phyloP scores from a whole-genome alignment of 352 stramenopile genomes.

The Phytophthora pseudosyringae region DNA sequence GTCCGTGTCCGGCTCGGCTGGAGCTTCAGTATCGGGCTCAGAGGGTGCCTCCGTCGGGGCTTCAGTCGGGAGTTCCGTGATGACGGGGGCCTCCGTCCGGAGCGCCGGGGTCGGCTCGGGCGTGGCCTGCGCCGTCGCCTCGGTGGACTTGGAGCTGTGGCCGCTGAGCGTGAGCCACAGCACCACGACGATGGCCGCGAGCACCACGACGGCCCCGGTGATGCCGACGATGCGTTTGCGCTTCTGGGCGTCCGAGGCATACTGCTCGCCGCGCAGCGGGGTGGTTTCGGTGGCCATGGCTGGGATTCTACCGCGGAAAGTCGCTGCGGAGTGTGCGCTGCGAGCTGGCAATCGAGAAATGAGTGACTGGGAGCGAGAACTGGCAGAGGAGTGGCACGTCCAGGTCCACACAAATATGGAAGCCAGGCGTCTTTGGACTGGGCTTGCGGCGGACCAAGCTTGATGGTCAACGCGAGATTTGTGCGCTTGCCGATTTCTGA shows the following conservation, averaged over 20 bases:
- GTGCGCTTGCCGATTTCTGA: background rate
- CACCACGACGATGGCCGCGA: slow-evolving; percentile 36
- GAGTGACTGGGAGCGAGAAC: slow-evolving; percentile 5
- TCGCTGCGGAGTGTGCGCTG: slow-evolving; percentile 6
- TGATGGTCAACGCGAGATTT: slow-evolving; percentile 15
- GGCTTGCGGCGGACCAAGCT: slow-evolving; percentile 14
- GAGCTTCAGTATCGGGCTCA: slow-evolving; percentile 3
- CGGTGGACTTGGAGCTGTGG: slow-evolving; percentile 34
- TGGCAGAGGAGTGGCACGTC: slow-evolving; percentile 7
- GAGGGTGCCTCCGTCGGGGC: slow-evolving; percentile 19
- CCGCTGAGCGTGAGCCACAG: slow-evolving; percentile 42
- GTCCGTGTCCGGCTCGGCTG: background rate
- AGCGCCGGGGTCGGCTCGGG: slow-evolving; percentile 31
- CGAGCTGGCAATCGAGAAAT: slow-evolving; percentile 30
- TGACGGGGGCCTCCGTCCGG: slow-evolving; percentile 22
- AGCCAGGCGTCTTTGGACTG: slow-evolving; percentile 12
- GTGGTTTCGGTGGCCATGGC: slow-evolving; percentile 39
- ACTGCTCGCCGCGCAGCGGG: slow-evolving; percentile 34
- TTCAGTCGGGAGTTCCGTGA: slow-evolving; percentile 15
- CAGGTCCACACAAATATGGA: slow-evolving; percentile 28
- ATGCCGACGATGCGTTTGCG: slow-evolving; percentile 43
- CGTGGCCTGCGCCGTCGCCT: slow-evolving; percentile 27
- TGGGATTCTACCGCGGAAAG: slow-evolving; percentile 3
- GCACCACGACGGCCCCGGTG: slow-evolving; percentile 38
- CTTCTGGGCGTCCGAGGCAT: slow-evolving; percentile 37